Base-by-base conservation (phyloP, 163 green algal genomes). In the Prototheca wickerhamii region DNA sequence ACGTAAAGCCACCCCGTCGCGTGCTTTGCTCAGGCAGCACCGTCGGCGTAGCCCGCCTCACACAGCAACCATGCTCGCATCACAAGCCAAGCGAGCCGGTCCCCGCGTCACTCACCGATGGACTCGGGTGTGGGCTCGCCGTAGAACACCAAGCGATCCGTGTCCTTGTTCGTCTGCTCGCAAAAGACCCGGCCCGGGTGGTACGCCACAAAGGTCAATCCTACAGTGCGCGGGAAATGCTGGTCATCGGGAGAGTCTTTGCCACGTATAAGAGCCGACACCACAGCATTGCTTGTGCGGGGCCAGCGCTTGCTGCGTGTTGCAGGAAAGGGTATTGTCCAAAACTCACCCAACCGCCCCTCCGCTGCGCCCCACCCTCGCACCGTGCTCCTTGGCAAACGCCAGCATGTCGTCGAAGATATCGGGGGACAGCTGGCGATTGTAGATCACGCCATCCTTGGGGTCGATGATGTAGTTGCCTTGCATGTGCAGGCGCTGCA, bases 131-230 rank as follows among this genome's bases (percentile, higher is more conserved):
- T 77, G 4, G 84, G 84, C 70, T 92, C 85, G 26, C 76, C 73
- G 69, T 91, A 93, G 61, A 84, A 91, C 1, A 81, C 33, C n/a
- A 93, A 76, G 31, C 83, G 58, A 60, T 91, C 78, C 4, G 78
- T 86, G 61, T 92, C 82, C 17, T 73, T 67, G 54, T 93, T 67
- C 0, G 63, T 76, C 18, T 60, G 20, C 35, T 67, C 60, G 23
- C 67, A 77, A 23, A 92, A 57, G 33, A 93, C 89, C 17, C 78
- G 63, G 35, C 82, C 73, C 18, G 68, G 73, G 43, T 67, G 82
- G 74, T 93, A 93, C 2, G 76, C 79, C 25, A 76, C 80, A 12
- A 91, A 31, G 3, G 76, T 87, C 17, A 87, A 58, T n/a, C 70
- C 69, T 74, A 60, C 3, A 34, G 46, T 12, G 37, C 15, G 10